These are phyloP conservation scores for Choiromyces venosus DNA, from an alignment of 495 filamentous ascomycete genomes.

Conservation along the genomic window DNA sequence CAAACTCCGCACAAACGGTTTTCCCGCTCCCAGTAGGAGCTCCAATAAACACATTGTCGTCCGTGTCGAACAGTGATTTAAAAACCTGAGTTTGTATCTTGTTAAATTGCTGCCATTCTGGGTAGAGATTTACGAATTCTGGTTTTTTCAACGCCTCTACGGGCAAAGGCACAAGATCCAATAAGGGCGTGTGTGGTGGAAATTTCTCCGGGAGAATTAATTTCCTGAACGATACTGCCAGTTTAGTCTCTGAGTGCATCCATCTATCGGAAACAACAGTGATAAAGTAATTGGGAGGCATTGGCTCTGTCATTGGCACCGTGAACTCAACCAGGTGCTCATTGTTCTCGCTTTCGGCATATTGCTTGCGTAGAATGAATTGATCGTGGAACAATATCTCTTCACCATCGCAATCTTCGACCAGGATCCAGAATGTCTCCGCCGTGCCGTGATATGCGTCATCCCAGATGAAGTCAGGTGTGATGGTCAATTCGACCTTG, in stretches of 20 bases:
- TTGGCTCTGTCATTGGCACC: conserved; percentile 90
- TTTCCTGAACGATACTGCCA: conserved; percentile 91
- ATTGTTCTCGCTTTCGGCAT: conserved; percentile 73
- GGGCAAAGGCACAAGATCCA: conserved; percentile 86
- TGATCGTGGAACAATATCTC: conserved; percentile 94
- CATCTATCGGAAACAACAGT: conserved; percentile 88
- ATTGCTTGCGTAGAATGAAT: conserved; percentile 82
- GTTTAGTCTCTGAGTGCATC: conserved; percentile 95
- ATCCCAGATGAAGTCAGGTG: conserved; percentile 95
- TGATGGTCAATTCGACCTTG: conserved; percentile 86
- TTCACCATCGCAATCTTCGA: conserved; percentile 96
- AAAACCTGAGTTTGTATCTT: conserved; percentile 97
- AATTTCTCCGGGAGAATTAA: conserved; percentile 92
- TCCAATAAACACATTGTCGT: conserved; percentile 89
- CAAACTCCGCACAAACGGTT: conserved; percentile 93
- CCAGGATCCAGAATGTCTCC: conserved; percentile 93
- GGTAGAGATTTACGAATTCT: conserved; percentile 76
- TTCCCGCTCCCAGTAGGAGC: conserved; percentile 91
- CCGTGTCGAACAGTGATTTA: conserved; percentile 79
- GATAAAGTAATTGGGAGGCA: conserved; percentile 98
- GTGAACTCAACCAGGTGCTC: conserved; percentile 98
- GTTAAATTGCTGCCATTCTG: conserved; percentile 84
- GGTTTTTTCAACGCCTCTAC: conserved; percentile 79
- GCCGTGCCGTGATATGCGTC: conserved; percentile 77
- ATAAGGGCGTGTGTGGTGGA: conserved; percentile 80